Evolutionary conservation across 176 grass and related monocot genomes (phyloP).

Genomic region (Oryza australiensis): DNA sequence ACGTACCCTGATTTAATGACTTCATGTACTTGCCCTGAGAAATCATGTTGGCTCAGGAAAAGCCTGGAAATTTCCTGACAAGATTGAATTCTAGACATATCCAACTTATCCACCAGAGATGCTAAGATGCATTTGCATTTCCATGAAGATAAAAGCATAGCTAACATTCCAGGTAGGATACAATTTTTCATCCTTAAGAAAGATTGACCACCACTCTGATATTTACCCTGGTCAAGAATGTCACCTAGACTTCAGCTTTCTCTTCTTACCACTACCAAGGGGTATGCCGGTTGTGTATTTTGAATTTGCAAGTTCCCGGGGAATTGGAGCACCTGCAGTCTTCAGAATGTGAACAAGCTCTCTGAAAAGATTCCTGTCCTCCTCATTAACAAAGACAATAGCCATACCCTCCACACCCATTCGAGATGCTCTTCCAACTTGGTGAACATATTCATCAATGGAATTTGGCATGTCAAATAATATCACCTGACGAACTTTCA

Average conservation of each 20-base stretch:
- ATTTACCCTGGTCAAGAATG: slow-evolving; percentile 33
- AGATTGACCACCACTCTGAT: slow-evolving; percentile 14
- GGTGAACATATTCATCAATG: slow-evolving; percentile 89
- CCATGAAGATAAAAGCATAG: background rate
- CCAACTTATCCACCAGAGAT: background rate
- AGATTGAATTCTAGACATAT: slow-evolving; percentile 8
- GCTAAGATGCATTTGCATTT: background rate
- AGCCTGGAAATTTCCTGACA: slow-evolving; percentile 22
- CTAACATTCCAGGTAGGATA: slow-evolving; percentile 14
- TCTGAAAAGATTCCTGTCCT: slow-evolving; percentile 81
- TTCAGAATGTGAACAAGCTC: slow-evolving; percentile 74
- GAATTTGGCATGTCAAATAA: slow-evolving; percentile 92
- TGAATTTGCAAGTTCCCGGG: slow-evolving; percentile 66
- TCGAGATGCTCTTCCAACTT: slow-evolving; percentile 85
- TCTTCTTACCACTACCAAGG: slow-evolving; percentile 47
- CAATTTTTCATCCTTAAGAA: slow-evolving; percentile 25
- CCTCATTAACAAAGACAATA: slow-evolving; percentile 77
- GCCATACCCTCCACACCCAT: slow-evolving; percentile 73
- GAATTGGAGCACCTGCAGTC: slow-evolving; percentile 64
- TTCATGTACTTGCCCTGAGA: background rate
- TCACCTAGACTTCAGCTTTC: slow-evolving; percentile 49
- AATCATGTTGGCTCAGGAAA: slow-evolving; percentile 14
- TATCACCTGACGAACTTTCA: slow-evolving; percentile 81
- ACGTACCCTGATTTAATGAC: slow-evolving; percentile 10
- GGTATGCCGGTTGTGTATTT: slow-evolving; percentile 41